Conservation (phyloP, 768 basidiomycete genomes). For the Leccinum disarticulatum region DNA sequence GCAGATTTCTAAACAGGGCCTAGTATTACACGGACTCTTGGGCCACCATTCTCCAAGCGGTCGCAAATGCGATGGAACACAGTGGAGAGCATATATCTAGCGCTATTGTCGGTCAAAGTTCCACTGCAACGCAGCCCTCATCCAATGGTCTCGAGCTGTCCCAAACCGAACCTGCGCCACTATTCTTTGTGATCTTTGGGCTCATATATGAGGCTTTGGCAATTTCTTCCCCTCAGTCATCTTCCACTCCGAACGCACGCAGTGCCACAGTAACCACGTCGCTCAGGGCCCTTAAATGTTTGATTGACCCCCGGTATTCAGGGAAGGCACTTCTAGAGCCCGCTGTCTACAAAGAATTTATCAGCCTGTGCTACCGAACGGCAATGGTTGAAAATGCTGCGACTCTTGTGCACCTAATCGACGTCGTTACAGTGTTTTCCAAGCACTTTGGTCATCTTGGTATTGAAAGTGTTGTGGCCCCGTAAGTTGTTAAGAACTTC, state of each 20-base stretch:
- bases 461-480: slow-evolving; percentile 19
- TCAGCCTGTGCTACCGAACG: slow-evolving; percentile 84
- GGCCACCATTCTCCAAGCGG: slow-evolving; percentile 80
- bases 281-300: slow-evolving; percentile 72
- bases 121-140: slow-evolving; percentile 17
- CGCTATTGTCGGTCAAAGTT: slow-evolving; percentile 73
- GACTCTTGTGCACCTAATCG: slow-evolving; percentile 71
- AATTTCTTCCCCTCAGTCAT: slow-evolving; percentile 60
- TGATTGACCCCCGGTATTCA: slow-evolving; percentile 79
- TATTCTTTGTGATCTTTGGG: slow-evolving; percentile 90
- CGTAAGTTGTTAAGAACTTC: slow-evolving; percentile 13
- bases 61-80: slow-evolving; percentile 74
- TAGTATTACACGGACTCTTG: slow-evolving; percentile 90
- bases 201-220: slow-evolving; percentile 90
- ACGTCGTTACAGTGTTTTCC: slow-evolving; percentile 63
- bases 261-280: slow-evolving; percentile 56
- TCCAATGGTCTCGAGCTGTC: slow-evolving; percentile 23
- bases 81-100: slow-evolving; percentile 66
- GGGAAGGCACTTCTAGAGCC: slow-evolving; percentile 81
- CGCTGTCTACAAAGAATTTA: slow-evolving; percentile 86
- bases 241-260: slow-evolving; percentile 40
- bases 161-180: slow-evolving; percentile 63
- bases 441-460: slow-evolving; percentile 33
- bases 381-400: slow-evolving; percentile 80
- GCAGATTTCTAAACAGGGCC: not conserved